These are phyloP conservation scores for Cercospora zeina DNA, from an alignment of 2,329 filamentous ascomycete genomes.

Conservation along the genomic window DNA sequence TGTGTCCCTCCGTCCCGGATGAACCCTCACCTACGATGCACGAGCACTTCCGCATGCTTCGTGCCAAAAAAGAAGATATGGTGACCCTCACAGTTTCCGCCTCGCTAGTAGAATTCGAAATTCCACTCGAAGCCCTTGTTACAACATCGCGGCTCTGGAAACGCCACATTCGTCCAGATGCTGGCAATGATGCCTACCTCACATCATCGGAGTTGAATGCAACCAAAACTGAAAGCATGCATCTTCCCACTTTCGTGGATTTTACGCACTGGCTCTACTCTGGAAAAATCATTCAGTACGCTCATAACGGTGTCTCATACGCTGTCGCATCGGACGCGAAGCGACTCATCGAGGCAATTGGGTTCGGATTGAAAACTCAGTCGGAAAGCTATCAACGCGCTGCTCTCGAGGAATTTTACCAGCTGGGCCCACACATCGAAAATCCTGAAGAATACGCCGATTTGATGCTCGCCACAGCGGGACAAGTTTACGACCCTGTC, in stretches of 20 bases:
- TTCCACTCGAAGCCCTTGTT: not conserved
- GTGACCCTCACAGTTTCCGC: not conserved
- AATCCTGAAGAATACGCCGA: not conserved
- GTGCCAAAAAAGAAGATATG: not conserved
- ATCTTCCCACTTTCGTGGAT: not conserved
- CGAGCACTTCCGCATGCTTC: not conserved
- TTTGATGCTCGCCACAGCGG: not conserved
- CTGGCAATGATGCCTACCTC: not conserved
- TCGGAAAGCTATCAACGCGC: constrained; percentile 4
- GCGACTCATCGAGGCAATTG: not conserved
- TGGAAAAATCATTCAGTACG: not conserved
- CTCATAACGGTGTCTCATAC: not conserved
- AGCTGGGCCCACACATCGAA: not conserved
- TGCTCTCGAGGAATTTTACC: not conserved
- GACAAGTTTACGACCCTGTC: not conserved
- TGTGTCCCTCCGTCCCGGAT: not conserved
- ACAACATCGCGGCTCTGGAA: not conserved
- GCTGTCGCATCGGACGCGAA: not conserved
- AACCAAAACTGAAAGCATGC: not conserved
- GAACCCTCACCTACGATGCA: not conserved
- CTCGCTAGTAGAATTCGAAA: not conserved
- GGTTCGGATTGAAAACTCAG: not conserved
- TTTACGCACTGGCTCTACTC: constrained; percentile 5
- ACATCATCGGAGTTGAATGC: not conserved
- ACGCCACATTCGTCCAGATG: not conserved